Conservation (phyloP, 768 basidiomycete genomes). For the Crucibulum laeve region DNA sequence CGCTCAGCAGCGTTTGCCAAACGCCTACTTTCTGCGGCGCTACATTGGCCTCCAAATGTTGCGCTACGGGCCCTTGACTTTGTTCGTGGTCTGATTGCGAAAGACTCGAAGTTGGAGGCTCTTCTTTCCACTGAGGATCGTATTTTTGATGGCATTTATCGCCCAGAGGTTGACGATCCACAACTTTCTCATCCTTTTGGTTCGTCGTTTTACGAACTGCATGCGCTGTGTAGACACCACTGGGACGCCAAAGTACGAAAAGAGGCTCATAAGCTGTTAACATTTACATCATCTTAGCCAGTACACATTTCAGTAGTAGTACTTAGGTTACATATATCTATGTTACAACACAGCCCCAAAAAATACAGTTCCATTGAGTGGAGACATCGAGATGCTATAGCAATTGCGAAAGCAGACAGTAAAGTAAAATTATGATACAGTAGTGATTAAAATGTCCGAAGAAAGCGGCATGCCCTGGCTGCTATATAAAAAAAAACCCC, state of each 20-base stretch:
- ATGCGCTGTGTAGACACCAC: constrained; percentile 55
- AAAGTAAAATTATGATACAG: too few relatives aligned
- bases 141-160: constrained; percentile 78
- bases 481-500: too few relatives aligned
- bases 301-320: constrained; percentile 6
- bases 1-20: constrained; percentile 91
- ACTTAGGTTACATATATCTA: background rate
- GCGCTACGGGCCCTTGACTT: constrained; percentile 72
- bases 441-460: too few relatives aligned
- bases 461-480: too few relatives aligned
- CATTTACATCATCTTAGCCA: constrained; percentile 32
- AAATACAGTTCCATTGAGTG: background rate
- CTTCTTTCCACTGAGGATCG: constrained; percentile 87
- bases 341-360: background rate
- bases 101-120: constrained; percentile 78
- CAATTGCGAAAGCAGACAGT: too few relatives aligned
- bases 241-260: constrained; percentile 65
- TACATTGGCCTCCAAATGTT: constrained; percentile 73
- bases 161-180: constrained; percentile 85
- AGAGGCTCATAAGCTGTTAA: constrained; percentile 57
- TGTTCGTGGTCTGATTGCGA: constrained; percentile 64
- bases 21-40: constrained; percentile 75
- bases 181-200: constrained; percentile 79
- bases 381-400: too few relatives aligned
- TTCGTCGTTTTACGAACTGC: constrained; percentile 83